A percentile compares a stretch with the other conserved stretches of the same genome.
phyloP scores from a whole-genome alignment of 1,284 basidiomycete genomes.

The Ganoderma lucidum region DNA sequence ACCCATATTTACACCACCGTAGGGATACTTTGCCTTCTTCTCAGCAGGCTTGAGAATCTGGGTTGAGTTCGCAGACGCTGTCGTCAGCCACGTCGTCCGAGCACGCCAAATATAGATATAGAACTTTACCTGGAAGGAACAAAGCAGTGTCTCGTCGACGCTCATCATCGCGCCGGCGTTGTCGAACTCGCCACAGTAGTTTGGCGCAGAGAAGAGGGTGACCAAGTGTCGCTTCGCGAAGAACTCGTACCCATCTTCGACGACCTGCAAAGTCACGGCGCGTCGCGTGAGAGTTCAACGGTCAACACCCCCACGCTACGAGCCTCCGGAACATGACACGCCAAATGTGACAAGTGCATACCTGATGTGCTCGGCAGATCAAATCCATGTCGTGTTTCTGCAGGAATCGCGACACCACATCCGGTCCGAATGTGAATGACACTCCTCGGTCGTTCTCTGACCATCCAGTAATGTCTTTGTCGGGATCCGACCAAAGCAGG shows the following conservation, averaged over 20 bases:
- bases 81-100: constrained; percentile 11
- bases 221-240: constrained; percentile 98
- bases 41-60: constrained; percentile 97
- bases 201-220: constrained; percentile 97
- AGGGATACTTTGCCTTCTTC: constrained; percentile 96
- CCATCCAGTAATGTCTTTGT: constrained; percentile 99
- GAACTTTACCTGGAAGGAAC: constrained; percentile 91
- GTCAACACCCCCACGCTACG: constrained; percentile 11
- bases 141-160: constrained; percentile 96
- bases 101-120: constrained; percentile 3
- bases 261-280: constrained; percentile 67
- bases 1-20: constrained; percentile 82
- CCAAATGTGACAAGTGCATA: constrained; percentile 45
- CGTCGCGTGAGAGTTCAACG: constrained; percentile 9
- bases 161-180: constrained; percentile 99
- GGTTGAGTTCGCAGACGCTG: neutral
- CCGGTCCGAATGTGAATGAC: constrained; percentile 98
- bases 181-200: constrained; percentile 99
- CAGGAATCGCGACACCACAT: constrained; percentile 97
- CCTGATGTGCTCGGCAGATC: constrained; percentile 98
- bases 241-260: constrained; percentile 99
- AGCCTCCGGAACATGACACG: neutral
- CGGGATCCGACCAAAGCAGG: constrained; percentile 98
- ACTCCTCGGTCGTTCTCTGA: constrained; percentile 99
- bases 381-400: constrained; percentile 99